Base-by-base conservation (phyloP, 2,329 filamentous ascomycete genomes). In the Penicillium sp. region DNA sequence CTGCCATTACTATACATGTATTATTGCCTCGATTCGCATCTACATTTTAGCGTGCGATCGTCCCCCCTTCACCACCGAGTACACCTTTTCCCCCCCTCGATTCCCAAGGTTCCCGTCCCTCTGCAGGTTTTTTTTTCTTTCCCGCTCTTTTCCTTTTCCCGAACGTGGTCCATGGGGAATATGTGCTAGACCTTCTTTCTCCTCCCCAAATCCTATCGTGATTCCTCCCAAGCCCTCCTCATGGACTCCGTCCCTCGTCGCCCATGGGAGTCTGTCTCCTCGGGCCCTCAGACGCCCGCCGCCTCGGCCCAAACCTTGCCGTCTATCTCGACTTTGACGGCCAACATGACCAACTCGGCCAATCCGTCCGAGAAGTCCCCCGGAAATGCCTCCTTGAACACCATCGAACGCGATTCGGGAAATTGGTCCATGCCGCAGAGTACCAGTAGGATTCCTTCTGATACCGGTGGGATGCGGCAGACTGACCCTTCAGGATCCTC, bases 371-470 rank as follows among this genome's bases (percentile, higher is more conserved):
- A 71, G 41, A 68, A 69, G 44, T 66, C 62, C 0, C 65, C 64
- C 7, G 62, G 60, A 13, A 61, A 67, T 36, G 52, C 62, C 6
- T 68, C 67, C 4, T 50, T 69, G 44, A 68, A 65, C 37, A 68
- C 67, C 10, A 62, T 68, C 42, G 69, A 73, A 54, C 71, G 75
- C 42, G 75, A 77, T 55, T 78, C 75, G 14, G 74, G 75, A 43
- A 76, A 72, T 55, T 78, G 74, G 74, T 76, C 74, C 36, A 73
- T 76, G 51, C 72, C 74, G 42, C 74, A 74, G 51, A 76, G 73
- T 59, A 74, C 75, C 55, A 71, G 75, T 76, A 62, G 56, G 68
- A 57, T 22, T 39, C 37, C 56, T 36, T 41, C 29, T 30, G 28
- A 39, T 16, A 41, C 16, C 27, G 39, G 45, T 41, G 43, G 41